Conservation (phyloP, 2,329 filamentous ascomycete species). For the Sporothrix sp. region DNA sequence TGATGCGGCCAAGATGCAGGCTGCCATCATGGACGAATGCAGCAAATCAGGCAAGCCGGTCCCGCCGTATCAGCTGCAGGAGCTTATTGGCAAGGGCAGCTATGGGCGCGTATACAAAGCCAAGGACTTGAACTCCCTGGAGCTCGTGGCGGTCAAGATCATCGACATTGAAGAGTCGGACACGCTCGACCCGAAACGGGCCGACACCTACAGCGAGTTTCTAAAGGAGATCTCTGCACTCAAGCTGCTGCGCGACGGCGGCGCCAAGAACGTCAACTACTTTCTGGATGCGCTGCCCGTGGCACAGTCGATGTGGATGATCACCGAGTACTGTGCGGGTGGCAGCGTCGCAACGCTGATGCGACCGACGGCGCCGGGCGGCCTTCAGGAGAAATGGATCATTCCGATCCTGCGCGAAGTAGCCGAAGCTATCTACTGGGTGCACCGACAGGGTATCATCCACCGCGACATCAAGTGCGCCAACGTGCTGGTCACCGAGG, state of each 20-base stretch:
- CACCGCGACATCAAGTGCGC: conserved; percentile 66
- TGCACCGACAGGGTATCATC: conserved; percentile 59
- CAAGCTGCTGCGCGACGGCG: conserved; percentile 61
- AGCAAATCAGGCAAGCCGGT: conserved; percentile 44
- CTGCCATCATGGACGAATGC: conserved; percentile 47
- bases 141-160: conserved; percentile 63
- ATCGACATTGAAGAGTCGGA: conserved; percentile 76
- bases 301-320: conserved; percentile 75
- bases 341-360: conserved; percentile 69
- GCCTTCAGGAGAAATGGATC: conserved; percentile 50
- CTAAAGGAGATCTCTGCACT: conserved; percentile 61
- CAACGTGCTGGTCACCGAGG: conserved; percentile 70
- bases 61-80: conserved; percentile 51
- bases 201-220: conserved; percentile 60
- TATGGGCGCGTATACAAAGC: conserved; percentile 61
- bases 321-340: conserved; percentile 77
- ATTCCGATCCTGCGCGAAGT: conserved; percentile 36
- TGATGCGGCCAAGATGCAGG: conserved; percentile 56
- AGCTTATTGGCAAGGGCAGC: conserved; percentile 59
- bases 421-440: conserved; percentile 56
- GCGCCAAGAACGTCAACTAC: conserved; percentile 69
- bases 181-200: conserved; percentile 52
- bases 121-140: conserved; percentile 25
- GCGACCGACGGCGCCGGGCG: conserved; percentile 55
- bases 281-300: conserved; percentile 71